Percentiles rank a stretch among this genome's conserved stretches.
These are phyloP conservation scores for Nephelium lappaceum DNA, from an alignment of 345 rosid species.

Conservation along the genomic window DNA sequence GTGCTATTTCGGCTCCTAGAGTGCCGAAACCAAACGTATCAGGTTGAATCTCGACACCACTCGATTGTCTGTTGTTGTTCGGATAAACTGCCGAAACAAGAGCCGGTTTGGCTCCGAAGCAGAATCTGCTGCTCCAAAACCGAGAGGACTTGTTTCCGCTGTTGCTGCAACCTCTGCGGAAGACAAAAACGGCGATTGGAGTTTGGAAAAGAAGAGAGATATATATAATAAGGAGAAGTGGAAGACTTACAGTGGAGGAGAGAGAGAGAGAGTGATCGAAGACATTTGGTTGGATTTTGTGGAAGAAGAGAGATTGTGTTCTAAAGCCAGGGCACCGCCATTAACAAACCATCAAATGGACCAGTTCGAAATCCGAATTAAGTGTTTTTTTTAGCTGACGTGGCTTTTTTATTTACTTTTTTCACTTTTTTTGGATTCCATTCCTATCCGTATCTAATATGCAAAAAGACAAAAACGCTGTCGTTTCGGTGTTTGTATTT, in stretches of 20 bases:
- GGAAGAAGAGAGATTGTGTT: not conserved
- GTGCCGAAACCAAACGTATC: conserved; percentile 40
- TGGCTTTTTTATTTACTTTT: not conserved
- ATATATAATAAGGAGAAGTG: not conserved
- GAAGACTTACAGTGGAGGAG: conserved; percentile 31
- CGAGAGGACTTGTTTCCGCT: conserved; percentile 21
- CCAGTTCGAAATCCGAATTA: too few species aligned
- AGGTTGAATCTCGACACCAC: conserved; percentile 41
- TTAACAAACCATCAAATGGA: too few species aligned
- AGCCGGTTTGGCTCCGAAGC: conserved; percentile 40
- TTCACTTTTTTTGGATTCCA: not conserved
- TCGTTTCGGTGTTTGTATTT: not conserved
- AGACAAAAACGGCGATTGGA: not conserved
- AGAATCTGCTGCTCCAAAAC: conserved; percentile 24
- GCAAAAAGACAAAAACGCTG: not conserved
- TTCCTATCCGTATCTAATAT: not conserved
- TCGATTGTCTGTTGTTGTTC: conserved; percentile 34
- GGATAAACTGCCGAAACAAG: conserved; percentile 52
- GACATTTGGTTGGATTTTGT: not conserved
- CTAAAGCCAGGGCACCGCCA: too few species aligned
- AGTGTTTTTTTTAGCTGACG: not conserved
- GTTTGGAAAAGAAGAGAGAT: not conserved
- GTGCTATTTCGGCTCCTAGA: conserved; percentile 44
- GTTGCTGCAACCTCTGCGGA: conserved; percentile 21
- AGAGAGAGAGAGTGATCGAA: conserved; percentile 1